Percentiles rank a stretch among this genome's conserved stretches.
Conservation (phyloP, 306 rosid species). For the Cicer pinnatifidum region DNA sequence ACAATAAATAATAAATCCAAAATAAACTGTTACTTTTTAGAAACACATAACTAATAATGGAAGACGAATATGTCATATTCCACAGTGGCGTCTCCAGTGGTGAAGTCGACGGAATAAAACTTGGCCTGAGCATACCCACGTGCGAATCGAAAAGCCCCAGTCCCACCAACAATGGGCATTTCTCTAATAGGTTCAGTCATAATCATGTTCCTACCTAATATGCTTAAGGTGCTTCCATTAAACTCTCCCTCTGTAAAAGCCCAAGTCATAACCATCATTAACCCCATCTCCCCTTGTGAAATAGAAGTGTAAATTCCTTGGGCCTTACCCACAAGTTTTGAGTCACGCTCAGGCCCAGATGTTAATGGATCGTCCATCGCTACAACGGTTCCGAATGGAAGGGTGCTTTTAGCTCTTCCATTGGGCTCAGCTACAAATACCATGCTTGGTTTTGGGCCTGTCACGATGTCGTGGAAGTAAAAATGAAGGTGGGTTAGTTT, state of each 20-base stretch:
- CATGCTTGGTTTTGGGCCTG: conserved; percentile 53
- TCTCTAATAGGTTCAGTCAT: conserved; percentile 45
- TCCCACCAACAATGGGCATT: conserved; percentile 64
- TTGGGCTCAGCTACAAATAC: conserved; percentile 51
- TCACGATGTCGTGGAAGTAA: conserved; percentile 62
- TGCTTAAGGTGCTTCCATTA: conserved; percentile 57
- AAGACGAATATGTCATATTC: conserved; percentile 67
- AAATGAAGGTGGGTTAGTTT: conserved; percentile 64
- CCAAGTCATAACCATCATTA: conserved; percentile 56
- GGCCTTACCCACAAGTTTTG: conserved; percentile 54
- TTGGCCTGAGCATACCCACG: conserved; percentile 74
- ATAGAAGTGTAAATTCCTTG: conserved; percentile 57
- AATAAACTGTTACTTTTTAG: no score
- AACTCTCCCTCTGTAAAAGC: conserved; percentile 54
- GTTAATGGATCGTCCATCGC: conserved; percentile 62
- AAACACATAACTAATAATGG: conserved; percentile 46
- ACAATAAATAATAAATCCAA: no score
- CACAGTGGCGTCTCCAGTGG: conserved; percentile 57
- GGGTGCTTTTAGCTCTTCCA: conserved; percentile 24
- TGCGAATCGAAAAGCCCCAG: conserved; percentile 68
- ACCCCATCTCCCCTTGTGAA: conserved; percentile 20
- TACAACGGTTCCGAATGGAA: conserved; percentile 50
- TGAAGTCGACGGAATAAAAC: conserved; percentile 38
- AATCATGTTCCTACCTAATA: conserved; percentile 53
- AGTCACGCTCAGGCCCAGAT: conserved; percentile 42